Evolutionary conservation across 768 basidiomycete species (phyloP).

Genomic region (Glaciozyma antarctica): DNA sequence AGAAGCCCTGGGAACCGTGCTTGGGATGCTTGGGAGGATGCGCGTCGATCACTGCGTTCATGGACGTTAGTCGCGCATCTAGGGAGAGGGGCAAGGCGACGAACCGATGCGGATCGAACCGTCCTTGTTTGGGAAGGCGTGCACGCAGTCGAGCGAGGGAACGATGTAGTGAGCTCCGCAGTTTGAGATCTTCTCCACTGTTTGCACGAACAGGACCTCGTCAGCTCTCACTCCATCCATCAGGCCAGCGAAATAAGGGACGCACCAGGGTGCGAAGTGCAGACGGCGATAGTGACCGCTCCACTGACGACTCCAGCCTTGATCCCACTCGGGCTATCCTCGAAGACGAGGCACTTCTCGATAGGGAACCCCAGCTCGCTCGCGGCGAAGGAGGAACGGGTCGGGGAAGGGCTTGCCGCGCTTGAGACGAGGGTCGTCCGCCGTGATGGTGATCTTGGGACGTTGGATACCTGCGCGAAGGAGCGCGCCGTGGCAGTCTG

Average conservation of each 20-base stretch:
- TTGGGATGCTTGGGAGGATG: conserved; percentile 29
- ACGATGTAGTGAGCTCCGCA: conserved; percentile 27
- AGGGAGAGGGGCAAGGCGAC: neutral
- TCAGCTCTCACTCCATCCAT: neutral
- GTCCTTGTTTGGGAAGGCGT: conserved; percentile 19
- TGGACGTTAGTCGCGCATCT: neutral
- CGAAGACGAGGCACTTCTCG: conserved; percentile 45
- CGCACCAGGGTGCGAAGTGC: conserved; percentile 38
- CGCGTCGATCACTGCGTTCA: conserved; percentile 19
- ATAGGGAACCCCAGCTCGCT: conserved; percentile 39
- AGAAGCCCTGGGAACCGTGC: conserved; percentile 30
- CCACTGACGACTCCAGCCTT: conserved; percentile 38
- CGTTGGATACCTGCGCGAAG: conserved; percentile 59
- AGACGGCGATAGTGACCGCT: conserved; percentile 40
- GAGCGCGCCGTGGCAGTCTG: conserved; percentile 54
- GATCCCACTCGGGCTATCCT: conserved; percentile 41
- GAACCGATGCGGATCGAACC: conserved; percentile 18
- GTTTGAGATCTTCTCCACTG: conserved; percentile 35
- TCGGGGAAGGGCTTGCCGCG: conserved; percentile 42
- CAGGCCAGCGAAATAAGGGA: neutral
- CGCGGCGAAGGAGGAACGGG: conserved; percentile 40
- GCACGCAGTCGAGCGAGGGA: conserved; percentile 28
- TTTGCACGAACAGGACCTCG: neutral
- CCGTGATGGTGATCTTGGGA: conserved; percentile 61
- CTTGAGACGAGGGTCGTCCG: conserved; percentile 63